Evolutionary conservation across 139 green algal species (phyloP).

Genomic region (Choricystis sp.): DNA sequence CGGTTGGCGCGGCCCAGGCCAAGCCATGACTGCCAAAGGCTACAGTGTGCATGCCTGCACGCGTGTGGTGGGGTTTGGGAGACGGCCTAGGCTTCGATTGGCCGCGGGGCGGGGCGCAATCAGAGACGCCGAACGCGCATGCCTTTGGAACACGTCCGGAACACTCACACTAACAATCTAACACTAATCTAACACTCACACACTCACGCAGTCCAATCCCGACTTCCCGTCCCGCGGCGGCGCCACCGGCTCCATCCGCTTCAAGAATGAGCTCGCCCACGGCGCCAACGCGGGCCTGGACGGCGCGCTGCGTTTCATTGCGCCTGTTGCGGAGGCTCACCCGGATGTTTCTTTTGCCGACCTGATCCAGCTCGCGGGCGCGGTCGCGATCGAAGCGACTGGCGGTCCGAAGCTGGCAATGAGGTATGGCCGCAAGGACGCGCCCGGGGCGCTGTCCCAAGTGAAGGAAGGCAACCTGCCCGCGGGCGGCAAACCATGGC

Average conservation of each 20-base stretch:
- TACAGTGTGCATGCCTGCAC: too few species aligned
- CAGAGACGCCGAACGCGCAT: too few species aligned
- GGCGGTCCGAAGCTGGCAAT: conserved; percentile 78
- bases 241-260: conserved; percentile 70
- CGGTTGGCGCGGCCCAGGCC: too few species aligned
- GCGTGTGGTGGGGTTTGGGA: too few species aligned
- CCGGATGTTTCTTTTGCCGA: conserved; percentile 44
- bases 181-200: too few species aligned
- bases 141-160: too few species aligned
- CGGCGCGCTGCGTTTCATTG: conserved; percentile 23
- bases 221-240: conserved; percentile 49
- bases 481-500: conserved; percentile 27
- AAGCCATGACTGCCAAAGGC: too few species aligned
- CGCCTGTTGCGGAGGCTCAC: conserved; percentile 27
- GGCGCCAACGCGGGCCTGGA: conserved; percentile 52
- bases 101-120: too few species aligned
- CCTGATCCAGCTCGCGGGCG: conserved; percentile 42
- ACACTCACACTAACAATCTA: too few species aligned
- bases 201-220: conserved; percentile 29
- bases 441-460: conserved; percentile 29
- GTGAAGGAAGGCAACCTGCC: conserved; percentile 67
- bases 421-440: conserved; percentile 64
- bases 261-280: conserved; percentile 72
- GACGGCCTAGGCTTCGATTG: too few species aligned
- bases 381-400: conserved; percentile 26